These are phyloP conservation scores for Chlamydomonas eustigma DNA, from an alignment of 139 green algal species.

Conservation along the genomic window DNA sequence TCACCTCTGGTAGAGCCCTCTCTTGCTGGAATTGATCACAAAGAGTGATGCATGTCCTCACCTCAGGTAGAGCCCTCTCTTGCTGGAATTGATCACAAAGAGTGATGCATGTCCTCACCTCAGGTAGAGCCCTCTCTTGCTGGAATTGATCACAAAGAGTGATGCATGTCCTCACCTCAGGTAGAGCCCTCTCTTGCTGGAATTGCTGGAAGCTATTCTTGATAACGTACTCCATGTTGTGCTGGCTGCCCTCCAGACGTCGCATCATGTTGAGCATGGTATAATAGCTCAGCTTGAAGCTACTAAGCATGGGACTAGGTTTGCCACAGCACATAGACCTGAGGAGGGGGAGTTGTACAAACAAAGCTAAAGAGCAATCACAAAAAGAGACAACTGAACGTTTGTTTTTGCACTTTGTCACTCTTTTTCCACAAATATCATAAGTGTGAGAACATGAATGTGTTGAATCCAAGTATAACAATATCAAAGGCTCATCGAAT, in stretches of 20 bases:
- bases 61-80: too few species aligned
- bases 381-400: not conserved
- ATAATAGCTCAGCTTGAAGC: slow-evolving; percentile 49
- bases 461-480: not conserved
- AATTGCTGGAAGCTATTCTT: slow-evolving; percentile 90
- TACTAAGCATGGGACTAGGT: slow-evolving; percentile 52
- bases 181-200: slow-evolving; percentile 72
- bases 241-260: slow-evolving; percentile 66
- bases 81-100: too few species aligned
- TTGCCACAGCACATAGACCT: slow-evolving; percentile 16
- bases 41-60: too few species aligned
- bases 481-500: too few species aligned
- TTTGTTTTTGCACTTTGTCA: too few species aligned
- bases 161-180: slow-evolving; percentile 51
- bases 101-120: not conserved
- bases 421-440: too few species aligned
- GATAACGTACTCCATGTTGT: slow-evolving; percentile 87
- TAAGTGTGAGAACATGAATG: not conserved
- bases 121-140: not conserved
- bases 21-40: too few species aligned
- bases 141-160: too few species aligned
- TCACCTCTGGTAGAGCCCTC: too few species aligned
- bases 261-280: slow-evolving; percentile 88
- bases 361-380: too few species aligned
- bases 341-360: too few species aligned